Evolutionary conservation across 2,329 filamentous ascomycete species (phyloP).

Genomic region (Penicillium sumatraense): DNA sequence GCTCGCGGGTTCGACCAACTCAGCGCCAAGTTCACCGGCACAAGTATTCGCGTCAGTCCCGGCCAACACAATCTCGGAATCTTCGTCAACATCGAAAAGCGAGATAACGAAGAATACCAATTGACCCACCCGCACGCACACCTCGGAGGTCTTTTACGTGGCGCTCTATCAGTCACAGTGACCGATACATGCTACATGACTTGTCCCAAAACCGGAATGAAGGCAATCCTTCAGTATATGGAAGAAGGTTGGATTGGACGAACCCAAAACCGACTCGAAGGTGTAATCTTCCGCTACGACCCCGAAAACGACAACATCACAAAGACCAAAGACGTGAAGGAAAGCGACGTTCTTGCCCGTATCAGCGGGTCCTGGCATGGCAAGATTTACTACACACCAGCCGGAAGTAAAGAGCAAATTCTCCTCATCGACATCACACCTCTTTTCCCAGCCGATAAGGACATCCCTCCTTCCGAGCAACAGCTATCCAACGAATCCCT

Average conservation of each 20-base stretch:
- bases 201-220: conserved; percentile 87
- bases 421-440: conserved; percentile 89
- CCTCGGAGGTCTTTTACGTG: conserved; percentile 83
- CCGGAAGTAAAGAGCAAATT: conserved; percentile 56
- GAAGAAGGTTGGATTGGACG: conserved; percentile 95
- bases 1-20: conserved; percentile 95
- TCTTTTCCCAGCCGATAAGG: conserved; percentile 77
- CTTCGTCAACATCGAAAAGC: conserved; percentile 82
- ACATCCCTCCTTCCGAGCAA: conserved; percentile 73
- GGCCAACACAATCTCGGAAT: conserved; percentile 95
- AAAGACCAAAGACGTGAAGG: conserved; percentile 82
- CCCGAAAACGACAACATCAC: conserved; percentile 80
- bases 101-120: conserved; percentile 88
- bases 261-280: conserved; percentile 87
- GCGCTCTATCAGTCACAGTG: conserved; percentile 86
- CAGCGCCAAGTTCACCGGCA: conserved; percentile 96
- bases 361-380: conserved; percentile 87
- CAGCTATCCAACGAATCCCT: conserved; percentile 91
- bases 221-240: conserved; percentile 88
- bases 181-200: conserved; percentile 87
- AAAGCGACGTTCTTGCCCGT: conserved; percentile 79
- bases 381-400: conserved; percentile 65
- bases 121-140: conserved; percentile 94
- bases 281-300: conserved; percentile 88
- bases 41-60: conserved; percentile 86